Evolutionary conservation across 2,329 filamentous ascomycete genomes (phyloP), one percentile per base, ranked within the genome.

Genomic region (Curvularia lunata): DNA sequence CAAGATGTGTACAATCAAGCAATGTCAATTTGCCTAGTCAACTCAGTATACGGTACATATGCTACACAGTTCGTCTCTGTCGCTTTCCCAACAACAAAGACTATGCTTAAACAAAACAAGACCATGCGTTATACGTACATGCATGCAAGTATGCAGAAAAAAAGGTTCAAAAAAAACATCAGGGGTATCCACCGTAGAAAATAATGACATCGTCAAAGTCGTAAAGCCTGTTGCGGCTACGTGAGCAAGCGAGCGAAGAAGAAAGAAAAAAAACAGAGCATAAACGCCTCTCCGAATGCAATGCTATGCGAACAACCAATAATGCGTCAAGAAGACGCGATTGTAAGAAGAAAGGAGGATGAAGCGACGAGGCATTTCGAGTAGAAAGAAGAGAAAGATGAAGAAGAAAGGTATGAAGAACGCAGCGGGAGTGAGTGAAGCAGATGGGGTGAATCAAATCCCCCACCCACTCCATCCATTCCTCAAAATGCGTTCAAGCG

Each of bases 391-490:
- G 25, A 32, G 32, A 8, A n/a, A 30, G 25, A 27, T 19, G 2
- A 28, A 48, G 12, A 32, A 37, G 28, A 16, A 21, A 9, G 13
- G 32, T 37, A 37, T 37, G 10, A n/a, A 43, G 10, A 43, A 16
- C 21, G 1, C n/a, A 43, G 6, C 23, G n/a, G 18, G 16, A 9
- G 21, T 25, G 6, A 23, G 47, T 9, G 12, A 30, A 25, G 18
- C 12, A 18, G 12, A 27, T 19, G 5, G 6, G 18, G n/a, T 19
- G 8, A 5, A n/a, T 69, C 48, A 75, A 18, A 75, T 58, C 34
- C 59, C 64, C 72, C 70, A 75, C 2, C 58, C 63, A n/a, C 65
- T 63, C 73, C 74, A 76, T 1, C 66, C 67, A 8, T 63, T 58
- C 7, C 57, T 49, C 46, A 76, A 58, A 16, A 75, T 65, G 27